phyloP scores from a whole-genome alignment of 2,329 filamentous ascomycete species.

The Ophiosphaerella herpotricha region DNA sequence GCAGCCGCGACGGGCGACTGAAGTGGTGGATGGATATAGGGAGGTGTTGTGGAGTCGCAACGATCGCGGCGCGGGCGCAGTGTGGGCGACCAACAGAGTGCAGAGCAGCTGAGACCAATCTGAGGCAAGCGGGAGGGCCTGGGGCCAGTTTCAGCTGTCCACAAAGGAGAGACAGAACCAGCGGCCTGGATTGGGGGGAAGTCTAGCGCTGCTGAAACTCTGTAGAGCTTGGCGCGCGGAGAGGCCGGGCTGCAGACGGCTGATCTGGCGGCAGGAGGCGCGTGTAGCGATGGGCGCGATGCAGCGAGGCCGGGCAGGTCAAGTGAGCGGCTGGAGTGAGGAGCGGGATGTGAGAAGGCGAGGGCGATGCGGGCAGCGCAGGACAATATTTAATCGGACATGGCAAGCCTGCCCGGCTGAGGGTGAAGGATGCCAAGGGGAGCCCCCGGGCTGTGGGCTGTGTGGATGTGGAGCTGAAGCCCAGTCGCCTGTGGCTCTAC shows the following conservation, averaged over 20 bases:
- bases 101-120: constrained; percentile 36
- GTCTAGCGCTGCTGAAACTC: constrained; percentile 29
- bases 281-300: not conserved
- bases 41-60: constrained; percentile 7
- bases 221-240: constrained; percentile 29
- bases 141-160: constrained; percentile 6
- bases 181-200: constrained; percentile 16
- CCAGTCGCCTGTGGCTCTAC: not conserved
- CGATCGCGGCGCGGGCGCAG: constrained; percentile 15
- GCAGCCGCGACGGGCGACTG: constrained; percentile 46
- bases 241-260: constrained; percentile 16
- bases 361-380: no score
- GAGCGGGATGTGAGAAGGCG: not conserved
- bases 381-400: no score
- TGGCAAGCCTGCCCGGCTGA: constrained; percentile 1
- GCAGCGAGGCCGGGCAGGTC: no score
- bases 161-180: constrained; percentile 23
- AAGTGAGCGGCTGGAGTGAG: constrained; percentile 8
- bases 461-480: constrained; percentile 14
- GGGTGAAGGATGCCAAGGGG: constrained; percentile 6
- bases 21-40: constrained; percentile 23
- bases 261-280: not conserved
- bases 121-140: constrained; percentile 23
- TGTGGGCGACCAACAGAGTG: constrained; percentile 7
- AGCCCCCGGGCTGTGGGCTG: constrained; percentile 1